phyloP scores from a whole-genome alignment of 1,139 yeast genomes.

The Protomyces inouyei region DNA sequence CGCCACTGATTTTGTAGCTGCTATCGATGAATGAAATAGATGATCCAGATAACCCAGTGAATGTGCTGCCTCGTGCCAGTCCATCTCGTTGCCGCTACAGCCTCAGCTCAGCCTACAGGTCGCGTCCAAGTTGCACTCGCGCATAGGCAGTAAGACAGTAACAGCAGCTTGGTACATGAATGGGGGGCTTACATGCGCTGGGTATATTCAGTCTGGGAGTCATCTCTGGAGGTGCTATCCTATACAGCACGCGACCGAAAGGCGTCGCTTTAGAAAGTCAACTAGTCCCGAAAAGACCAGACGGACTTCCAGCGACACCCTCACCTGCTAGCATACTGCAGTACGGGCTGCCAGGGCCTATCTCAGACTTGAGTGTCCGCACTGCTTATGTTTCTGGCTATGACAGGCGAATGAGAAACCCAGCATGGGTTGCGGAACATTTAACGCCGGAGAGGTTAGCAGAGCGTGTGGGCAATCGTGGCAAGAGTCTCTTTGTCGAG shows the following conservation, averaged over 20 bases:
- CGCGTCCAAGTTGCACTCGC: too few species aligned
- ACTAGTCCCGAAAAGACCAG: not conserved
- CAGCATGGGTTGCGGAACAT: slow-evolving; percentile 86
- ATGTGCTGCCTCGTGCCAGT: not conserved
- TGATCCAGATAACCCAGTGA: not conserved
- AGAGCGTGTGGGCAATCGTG: slow-evolving; percentile 54
- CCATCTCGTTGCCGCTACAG: not conserved
- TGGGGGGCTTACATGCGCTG: slow-evolving; percentile 4
- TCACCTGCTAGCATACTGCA: slow-evolving; percentile 51
- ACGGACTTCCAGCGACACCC: slow-evolving; percentile 12
- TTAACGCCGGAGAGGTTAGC: slow-evolving; percentile 66
- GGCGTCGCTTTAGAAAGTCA: not conserved
- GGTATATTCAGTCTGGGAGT: slow-evolving; percentile 13
- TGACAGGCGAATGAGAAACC: slow-evolving; percentile 79
- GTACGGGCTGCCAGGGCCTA: slow-evolving; percentile 93
- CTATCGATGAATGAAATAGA: not conserved
- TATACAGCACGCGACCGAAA: slow-evolving; percentile 3
- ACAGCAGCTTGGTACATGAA: not conserved
- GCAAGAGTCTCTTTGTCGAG: slow-evolving; percentile 75
- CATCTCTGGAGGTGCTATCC: slow-evolving; percentile 21
- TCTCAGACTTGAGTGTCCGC: slow-evolving; percentile 70
- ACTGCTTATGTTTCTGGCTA: slow-evolving; percentile 79
- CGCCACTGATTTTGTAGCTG: not conserved
- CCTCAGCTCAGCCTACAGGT: too few species aligned
- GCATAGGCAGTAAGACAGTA: too few species aligned